phyloP scores from a whole-genome alignment of 2,329 filamentous ascomycete genomes.

The Fusarium duplospermum region DNA sequence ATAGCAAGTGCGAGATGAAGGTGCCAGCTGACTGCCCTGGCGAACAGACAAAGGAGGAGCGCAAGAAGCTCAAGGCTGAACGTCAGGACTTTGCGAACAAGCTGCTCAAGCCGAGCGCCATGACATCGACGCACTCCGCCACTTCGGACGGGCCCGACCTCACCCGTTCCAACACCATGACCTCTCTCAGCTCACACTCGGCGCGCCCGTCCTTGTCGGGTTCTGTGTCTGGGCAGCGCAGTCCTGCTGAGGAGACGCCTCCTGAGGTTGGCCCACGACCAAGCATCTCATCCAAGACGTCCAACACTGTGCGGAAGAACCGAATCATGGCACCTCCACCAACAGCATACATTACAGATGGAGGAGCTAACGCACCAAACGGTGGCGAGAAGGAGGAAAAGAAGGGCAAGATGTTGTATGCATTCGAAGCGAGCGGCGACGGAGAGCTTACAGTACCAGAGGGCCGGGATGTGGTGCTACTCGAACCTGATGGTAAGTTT shows the following conservation, averaged over 20 bases:
- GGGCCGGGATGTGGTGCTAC: slow-evolving; percentile 78
- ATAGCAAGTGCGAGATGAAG: slow-evolving; percentile 99
- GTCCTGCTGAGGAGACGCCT: slow-evolving; percentile 63
- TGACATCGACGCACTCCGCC: slow-evolving; percentile 58
- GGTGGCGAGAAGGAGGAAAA: slow-evolving; percentile 59
- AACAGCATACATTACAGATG: slow-evolving; percentile 78
- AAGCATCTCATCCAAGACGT: slow-evolving; percentile 45
- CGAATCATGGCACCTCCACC: slow-evolving; percentile 91
- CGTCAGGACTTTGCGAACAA: slow-evolving; percentile 83
- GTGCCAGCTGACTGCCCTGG: slow-evolving; percentile 96
- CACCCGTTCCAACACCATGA: slow-evolving; percentile 87
- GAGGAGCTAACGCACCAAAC: slow-evolving; percentile 62
- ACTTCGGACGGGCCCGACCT: slow-evolving; percentile 76
- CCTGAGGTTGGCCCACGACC: slow-evolving; percentile 40
- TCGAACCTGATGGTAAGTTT: slow-evolving; percentile 87
- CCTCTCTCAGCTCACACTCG: slow-evolving; percentile 86
- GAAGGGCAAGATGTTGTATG: slow-evolving; percentile 89
- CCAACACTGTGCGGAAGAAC: slow-evolving; percentile 64
- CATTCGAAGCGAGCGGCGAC: slow-evolving; percentile 82
- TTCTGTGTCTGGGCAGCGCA: slow-evolving; percentile 59
- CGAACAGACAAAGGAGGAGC: slow-evolving; percentile 92
- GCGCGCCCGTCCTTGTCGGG: slow-evolving; percentile 81
- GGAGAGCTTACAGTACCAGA: slow-evolving; percentile 86
- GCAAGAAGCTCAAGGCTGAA: slow-evolving; percentile 90
- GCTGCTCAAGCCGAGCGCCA: slow-evolving; percentile 60